Evolutionary conservation across 192 early-diverging fungal species (phyloP).

Genomic region (Coemansia aciculifera): DNA sequence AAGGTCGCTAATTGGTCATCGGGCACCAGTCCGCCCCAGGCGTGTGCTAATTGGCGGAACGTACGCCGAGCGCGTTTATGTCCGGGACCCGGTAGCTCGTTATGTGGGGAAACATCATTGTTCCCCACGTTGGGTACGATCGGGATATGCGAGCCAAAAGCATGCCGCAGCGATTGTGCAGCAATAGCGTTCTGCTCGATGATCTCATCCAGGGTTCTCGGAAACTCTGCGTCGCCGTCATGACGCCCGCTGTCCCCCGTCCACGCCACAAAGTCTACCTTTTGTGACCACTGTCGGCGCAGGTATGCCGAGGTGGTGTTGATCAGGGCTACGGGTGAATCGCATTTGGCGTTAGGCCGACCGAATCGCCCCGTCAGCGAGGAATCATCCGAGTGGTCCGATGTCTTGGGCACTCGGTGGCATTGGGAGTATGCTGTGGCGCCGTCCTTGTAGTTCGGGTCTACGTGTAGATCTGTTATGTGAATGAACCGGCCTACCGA

Average conservation of each 20-base stretch:
- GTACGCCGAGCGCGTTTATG: constrained; percentile 54
- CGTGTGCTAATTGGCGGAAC: constrained; percentile 53
- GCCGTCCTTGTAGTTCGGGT: constrained; percentile 58
- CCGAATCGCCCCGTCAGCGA: constrained; percentile 56
- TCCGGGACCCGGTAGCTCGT: constrained; percentile 56
- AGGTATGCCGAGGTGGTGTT: constrained; percentile 62
- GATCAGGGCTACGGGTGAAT: constrained; percentile 58
- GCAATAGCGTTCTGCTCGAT: constrained; percentile 58
- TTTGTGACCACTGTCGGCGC: constrained; percentile 28
- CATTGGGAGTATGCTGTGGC: constrained; percentile 61
- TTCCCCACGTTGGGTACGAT: constrained; percentile 60
- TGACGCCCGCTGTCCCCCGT: constrained; percentile 75
- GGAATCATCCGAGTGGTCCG: constrained; percentile 12
- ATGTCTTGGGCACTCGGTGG: constrained; percentile 33
- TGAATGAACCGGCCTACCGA: constrained; percentile 65
- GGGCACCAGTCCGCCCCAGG: constrained; percentile 65
- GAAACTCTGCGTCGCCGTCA: constrained; percentile 65
- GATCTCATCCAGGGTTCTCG: constrained; percentile 65
- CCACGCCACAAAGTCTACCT: constrained; percentile 71
- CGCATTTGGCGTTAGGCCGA: constrained; percentile 59
- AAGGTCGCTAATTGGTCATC: constrained; percentile 62
- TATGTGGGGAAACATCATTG: constrained; percentile 74
- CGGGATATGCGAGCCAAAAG: constrained; percentile 37
- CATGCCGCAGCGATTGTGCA: constrained; percentile 43
- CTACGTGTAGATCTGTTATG: constrained; percentile 73